phyloP scores from a whole-genome alignment of 805 yeast genomes.

The Yarrowia porcina region DNA sequence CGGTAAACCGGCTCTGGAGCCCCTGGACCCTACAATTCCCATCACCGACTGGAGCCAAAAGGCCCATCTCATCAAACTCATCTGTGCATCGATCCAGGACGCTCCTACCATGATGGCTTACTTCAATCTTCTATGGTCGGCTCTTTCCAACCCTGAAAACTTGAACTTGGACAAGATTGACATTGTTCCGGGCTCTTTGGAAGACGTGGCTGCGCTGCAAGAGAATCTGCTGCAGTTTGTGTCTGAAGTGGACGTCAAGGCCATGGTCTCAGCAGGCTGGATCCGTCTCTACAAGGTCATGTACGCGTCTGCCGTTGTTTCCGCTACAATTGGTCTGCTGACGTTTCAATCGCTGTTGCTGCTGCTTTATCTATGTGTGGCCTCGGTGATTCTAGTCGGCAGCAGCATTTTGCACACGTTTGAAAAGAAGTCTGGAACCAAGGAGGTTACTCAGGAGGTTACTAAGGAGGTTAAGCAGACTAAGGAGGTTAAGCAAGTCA shows the following conservation, averaged over 20 bases:
- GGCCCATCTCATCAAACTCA: conserved; percentile 5
- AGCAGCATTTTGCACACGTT: not conserved
- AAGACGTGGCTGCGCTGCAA: conserved; percentile 10
- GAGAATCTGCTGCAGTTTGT: not conserved
- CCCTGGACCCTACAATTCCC: conserved; percentile 5
- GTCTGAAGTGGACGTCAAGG: conserved; percentile 13
- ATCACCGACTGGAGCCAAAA: conserved; percentile 25
- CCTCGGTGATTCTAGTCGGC: not conserved
- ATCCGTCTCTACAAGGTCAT: conserved; percentile 15
- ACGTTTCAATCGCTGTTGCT: conserved; percentile 1
- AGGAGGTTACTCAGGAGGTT: no score
- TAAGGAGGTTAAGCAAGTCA: not conserved
- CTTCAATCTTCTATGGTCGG: not conserved
- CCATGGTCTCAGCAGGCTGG: conserved; percentile 10
- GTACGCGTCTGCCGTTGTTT: not conserved
- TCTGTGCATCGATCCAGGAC: conserved; percentile 11
- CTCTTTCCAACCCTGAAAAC: conserved; percentile 18
- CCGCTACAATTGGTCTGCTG: not conserved
- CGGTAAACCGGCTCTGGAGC: not conserved
- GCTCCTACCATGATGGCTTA: conserved; percentile 22
- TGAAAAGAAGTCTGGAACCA: not conserved
- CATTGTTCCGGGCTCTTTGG: conserved; percentile 13
- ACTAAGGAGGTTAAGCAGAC: no score
- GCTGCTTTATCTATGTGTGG: not conserved
- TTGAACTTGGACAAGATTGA: conserved; percentile 10